Evolutionary conservation across 1,139 yeast species (phyloP), one percentile per base, ranked within the genome.

Genomic region (Suhomyces anneliseae): DNA sequence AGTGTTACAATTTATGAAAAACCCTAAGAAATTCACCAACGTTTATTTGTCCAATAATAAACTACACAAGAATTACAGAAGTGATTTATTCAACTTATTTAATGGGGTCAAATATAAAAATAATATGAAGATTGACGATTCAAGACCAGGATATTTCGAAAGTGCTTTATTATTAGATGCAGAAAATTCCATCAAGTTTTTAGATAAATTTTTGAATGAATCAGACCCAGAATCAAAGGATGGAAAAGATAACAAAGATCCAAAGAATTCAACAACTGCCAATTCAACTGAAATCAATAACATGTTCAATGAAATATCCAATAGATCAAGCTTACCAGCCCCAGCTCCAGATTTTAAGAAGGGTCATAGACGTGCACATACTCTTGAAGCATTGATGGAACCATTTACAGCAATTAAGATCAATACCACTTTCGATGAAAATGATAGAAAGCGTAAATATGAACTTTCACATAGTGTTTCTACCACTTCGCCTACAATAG

Each of bases 71-170:
- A 74, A 72, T 29, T 79, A 76, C 54, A 60, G 87, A 50, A 71
- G 74, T 31, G 85, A 82, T 41, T 57, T 82, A 31, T 82, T 82
- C 62, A 81, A 82, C 58, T 58, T 76, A 49, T 62, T 73, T 50
- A 79, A 82, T 54, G 85, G 85, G 11, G 78, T 79, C 27, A 77
- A 73, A 46, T 76, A 72, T 49, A 68, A 69, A 36, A 81, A 78
- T 49, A 61, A 61, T 19, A 61, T 82, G 51, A 73, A 77, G 54
- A 76, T 83, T 42, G 87, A 83, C 58, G 87, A 84, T 46, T 79
- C 85, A 8, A 65, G 77, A 48, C 87, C 88, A 0, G 87, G 88
- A 1, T 76, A 83, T 50, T 79, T 83, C 60, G 88, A 83, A 62
- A 73, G 80, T 42, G 78, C 85, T 14, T 57, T 79, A 57, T 60